phyloP scores from a whole-genome alignment of 495 filamentous ascomycete genomes.

The Xylaria nigripes region DNA sequence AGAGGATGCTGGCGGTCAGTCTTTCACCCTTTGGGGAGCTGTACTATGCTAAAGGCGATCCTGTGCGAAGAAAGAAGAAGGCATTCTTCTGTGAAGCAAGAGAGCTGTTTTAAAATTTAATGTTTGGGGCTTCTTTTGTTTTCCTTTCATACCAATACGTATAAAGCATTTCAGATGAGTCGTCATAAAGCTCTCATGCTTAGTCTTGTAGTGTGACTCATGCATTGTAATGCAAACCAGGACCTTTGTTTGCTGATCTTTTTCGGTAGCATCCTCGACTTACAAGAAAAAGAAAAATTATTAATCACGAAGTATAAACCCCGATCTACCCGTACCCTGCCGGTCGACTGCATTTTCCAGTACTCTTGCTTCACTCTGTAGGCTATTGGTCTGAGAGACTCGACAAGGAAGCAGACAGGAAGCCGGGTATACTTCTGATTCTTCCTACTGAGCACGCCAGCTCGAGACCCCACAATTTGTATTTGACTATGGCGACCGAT shows the following conservation, averaged over 20 bases:
- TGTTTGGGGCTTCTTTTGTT: not conserved
- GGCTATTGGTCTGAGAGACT: not conserved
- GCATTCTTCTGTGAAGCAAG: not conserved
- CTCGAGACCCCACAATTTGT: not conserved
- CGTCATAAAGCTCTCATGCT: not conserved
- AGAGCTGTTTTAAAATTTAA: slow-evolving; percentile 1
- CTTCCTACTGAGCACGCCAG: not conserved
- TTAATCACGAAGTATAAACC: not conserved
- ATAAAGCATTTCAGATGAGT: not conserved
- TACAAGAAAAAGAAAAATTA: too few species aligned
- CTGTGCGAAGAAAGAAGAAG: not conserved
- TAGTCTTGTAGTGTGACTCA: not conserved
- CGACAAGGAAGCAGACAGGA: not conserved
- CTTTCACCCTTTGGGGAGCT: not conserved
- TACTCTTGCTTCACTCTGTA: not conserved
- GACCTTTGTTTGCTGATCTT: not conserved
- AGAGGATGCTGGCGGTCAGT: slow-evolving; percentile 17
- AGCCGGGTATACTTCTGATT: slow-evolving; percentile 2
- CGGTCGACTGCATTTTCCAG: not conserved
- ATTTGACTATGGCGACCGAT: slow-evolving; percentile 11
- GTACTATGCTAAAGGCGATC: not conserved
- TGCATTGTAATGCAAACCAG: not conserved
- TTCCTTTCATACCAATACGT: not conserved
- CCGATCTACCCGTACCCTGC: not conserved
- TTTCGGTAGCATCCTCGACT: not conserved